These are phyloP conservation scores for Crithidia sp. DNA, from an alignment of 208 protist genomes.

Conservation along the genomic window DNA sequence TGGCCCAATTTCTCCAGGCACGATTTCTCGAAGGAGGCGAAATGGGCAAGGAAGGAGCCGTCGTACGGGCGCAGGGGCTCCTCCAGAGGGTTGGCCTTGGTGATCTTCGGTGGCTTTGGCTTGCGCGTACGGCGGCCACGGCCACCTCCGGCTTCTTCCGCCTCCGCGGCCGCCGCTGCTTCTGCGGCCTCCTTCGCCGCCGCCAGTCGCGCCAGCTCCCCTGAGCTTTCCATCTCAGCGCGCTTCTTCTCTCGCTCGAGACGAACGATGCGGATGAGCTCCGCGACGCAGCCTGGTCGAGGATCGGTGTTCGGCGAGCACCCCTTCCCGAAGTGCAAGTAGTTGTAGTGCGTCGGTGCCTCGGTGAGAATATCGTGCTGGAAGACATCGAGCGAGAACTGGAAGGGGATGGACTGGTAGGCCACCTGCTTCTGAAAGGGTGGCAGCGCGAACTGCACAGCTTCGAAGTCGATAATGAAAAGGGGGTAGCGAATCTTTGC, in stretches of 20 bases:
- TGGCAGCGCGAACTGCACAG: conserved; percentile 86
- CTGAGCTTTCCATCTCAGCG: conserved; percentile 56
- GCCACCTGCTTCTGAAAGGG: conserved; percentile 79
- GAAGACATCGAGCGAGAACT: conserved; percentile 92
- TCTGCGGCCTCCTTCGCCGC: conserved; percentile 31
- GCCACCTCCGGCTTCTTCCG: conserved; percentile 17
- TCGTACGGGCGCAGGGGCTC: conserved; percentile 76
- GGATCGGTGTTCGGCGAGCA: conserved; percentile 88
- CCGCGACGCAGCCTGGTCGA: conserved; percentile 59
- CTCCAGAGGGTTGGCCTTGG: conserved; percentile 43
- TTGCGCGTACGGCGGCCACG: conserved; percentile 23
- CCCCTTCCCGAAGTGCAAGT: conserved; percentile 86
- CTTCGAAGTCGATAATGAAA: conserved; percentile 92
- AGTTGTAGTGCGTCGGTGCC: conserved; percentile 89
- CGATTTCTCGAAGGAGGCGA: conserved; percentile 88
- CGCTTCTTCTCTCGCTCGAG: conserved; percentile 79
- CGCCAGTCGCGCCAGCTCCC: conserved; percentile 50
- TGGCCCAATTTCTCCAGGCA: conserved; percentile 87
- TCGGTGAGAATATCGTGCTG: conserved; percentile 86
- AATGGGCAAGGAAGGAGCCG: conserved; percentile 89
- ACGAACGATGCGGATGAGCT: conserved; percentile 82
- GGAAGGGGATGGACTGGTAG: conserved; percentile 88
- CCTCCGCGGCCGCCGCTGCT: conserved; percentile 24
- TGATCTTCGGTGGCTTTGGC: conserved; percentile 45
- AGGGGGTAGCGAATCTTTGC: conserved; percentile 73